Percentiles rank a stretch among this genome's conserved stretches.
Evolutionary conservation across 179 eudicot species (phyloP).

Genomic region (Nepenthes alata): DNA sequence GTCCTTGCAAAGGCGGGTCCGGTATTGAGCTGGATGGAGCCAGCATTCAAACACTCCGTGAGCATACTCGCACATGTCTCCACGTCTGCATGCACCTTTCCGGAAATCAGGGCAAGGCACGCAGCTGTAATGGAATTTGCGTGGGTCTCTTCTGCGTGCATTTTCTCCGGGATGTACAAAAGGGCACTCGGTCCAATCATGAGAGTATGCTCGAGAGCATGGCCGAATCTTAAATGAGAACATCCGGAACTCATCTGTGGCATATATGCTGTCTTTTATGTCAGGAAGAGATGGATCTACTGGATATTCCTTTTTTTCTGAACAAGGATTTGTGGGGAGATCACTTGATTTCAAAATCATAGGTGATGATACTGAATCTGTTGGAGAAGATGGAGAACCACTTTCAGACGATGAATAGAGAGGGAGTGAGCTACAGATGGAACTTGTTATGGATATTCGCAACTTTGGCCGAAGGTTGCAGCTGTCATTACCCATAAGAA

Average conservation of each 20-base stretch:
- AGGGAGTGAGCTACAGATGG: slow-evolving; percentile 32
- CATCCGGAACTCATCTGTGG: slow-evolving; percentile 64
- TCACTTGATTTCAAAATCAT: slow-evolving; percentile 21
- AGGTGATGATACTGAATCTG: slow-evolving; percentile 26
- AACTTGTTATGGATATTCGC: slow-evolving; percentile 21
- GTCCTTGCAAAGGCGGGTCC: slow-evolving; percentile 53
- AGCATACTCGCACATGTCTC: slow-evolving; percentile 67
- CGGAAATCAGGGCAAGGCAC: slow-evolving; percentile 65
- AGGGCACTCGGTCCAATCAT: slow-evolving; percentile 75
- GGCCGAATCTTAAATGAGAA: slow-evolving; percentile 57
- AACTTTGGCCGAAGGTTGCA: slow-evolving; percentile 24
- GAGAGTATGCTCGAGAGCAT: slow-evolving; percentile 58
- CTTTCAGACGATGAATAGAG: slow-evolving; percentile 40
- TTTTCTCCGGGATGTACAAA: slow-evolving; percentile 69
- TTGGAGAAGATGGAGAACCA: slow-evolving; percentile 29
- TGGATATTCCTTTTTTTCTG: slow-evolving; percentile 62
- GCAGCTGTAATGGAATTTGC: slow-evolving; percentile 58
- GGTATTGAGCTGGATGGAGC: slow-evolving; percentile 64
- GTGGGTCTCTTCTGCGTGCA: slow-evolving; percentile 56
- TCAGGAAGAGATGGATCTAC: slow-evolving; percentile 64
- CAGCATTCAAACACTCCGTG: slow-evolving; percentile 68
- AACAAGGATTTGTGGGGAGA: slow-evolving; percentile 17
- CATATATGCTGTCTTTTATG: slow-evolving; percentile 46
- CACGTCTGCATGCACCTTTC: slow-evolving; percentile 50
- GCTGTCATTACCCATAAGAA: slow-evolving; percentile 20